Evolutionary conservation across 139 green algal genomes (phyloP).

Genomic region (Asterochloris erici): DNA sequence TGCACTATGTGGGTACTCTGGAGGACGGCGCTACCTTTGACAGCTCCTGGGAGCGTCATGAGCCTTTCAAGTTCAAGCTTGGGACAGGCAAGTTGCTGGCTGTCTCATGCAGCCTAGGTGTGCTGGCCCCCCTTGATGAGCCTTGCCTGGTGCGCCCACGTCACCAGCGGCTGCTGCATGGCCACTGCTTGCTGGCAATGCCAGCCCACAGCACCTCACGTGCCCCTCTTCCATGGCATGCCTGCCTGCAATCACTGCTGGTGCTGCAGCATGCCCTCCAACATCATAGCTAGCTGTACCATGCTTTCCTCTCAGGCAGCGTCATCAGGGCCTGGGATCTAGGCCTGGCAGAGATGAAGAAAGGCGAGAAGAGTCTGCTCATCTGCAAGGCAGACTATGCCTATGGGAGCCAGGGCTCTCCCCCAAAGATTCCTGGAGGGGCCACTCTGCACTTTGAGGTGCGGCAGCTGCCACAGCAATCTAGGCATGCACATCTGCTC

Average conservation of each 20-base stretch:
- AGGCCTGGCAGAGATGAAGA: slow-evolving; percentile 92
- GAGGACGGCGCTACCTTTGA: slow-evolving; percentile 93
- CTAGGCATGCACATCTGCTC: not conserved
- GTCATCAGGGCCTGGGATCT: slow-evolving; percentile 98
- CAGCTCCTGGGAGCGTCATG: slow-evolving; percentile 71
- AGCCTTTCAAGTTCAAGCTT: slow-evolving; percentile 88
- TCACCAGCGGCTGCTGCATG: no score
- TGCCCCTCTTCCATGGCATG: not conserved
- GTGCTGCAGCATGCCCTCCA: not conserved
- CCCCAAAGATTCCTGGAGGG: slow-evolving; percentile 84
- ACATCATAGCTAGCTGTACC: not conserved
- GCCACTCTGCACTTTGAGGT: slow-evolving; percentile 95
- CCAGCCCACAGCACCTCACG: no score
- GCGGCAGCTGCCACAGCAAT: no score
- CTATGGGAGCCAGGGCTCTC: slow-evolving; percentile 81
- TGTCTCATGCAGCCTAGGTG: no score
- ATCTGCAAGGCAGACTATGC: slow-evolving; percentile 80
- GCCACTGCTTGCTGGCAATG: no score
- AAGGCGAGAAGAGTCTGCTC: slow-evolving; percentile 83
- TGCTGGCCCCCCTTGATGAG: no score
- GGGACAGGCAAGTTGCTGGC: slow-evolving; percentile 50
- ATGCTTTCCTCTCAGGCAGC: slow-evolving; percentile 34
- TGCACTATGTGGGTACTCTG: slow-evolving; percentile 97
- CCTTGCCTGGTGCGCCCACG: no score
- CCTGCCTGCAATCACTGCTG: not conserved